Conservation (phyloP, 2,329 filamentous ascomycete species). For the Colletotrichum sp. region DNA sequence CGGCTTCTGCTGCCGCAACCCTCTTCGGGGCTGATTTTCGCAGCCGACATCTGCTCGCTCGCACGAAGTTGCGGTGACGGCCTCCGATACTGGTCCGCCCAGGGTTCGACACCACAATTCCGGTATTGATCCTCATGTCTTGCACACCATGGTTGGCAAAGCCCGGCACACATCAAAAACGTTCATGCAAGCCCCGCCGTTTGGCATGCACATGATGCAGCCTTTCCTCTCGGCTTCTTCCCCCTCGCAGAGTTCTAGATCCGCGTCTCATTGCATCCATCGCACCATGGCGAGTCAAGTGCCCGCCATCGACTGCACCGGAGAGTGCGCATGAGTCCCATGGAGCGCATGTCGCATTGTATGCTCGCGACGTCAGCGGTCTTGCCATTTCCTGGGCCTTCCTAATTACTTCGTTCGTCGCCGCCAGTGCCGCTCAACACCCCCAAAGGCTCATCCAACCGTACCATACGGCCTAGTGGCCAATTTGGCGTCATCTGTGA, state of each 20-base stretch:
- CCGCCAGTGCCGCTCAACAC: conserved; percentile 11
- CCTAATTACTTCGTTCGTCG: background rate
- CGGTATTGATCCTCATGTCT: background rate
- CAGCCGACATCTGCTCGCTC: background rate
- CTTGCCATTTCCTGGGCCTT: background rate
- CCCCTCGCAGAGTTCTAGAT: conserved; percentile 6
- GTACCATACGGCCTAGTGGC: background rate
- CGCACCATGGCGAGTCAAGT: conserved; percentile 15
- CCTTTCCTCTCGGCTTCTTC: background rate
- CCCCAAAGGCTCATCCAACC: background rate
- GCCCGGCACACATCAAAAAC: conserved; percentile 1
- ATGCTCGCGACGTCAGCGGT: background rate
- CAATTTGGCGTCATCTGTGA: background rate
- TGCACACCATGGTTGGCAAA: background rate
- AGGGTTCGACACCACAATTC: background rate
- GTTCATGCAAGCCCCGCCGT: conserved; percentile 18
- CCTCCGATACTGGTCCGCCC: background rate
- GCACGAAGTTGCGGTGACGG: conserved; percentile 5
- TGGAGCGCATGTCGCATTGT: background rate
- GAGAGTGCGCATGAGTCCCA: background rate
- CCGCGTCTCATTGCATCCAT: background rate
- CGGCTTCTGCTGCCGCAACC: background rate
- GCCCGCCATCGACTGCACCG: conserved; percentile 1
- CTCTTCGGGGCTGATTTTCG: background rate
- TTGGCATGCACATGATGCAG: conserved; percentile 15